Conservation (phyloP, 2,329 filamentous ascomycete genomes). For the Clarireedia homoeocarpa region DNA sequence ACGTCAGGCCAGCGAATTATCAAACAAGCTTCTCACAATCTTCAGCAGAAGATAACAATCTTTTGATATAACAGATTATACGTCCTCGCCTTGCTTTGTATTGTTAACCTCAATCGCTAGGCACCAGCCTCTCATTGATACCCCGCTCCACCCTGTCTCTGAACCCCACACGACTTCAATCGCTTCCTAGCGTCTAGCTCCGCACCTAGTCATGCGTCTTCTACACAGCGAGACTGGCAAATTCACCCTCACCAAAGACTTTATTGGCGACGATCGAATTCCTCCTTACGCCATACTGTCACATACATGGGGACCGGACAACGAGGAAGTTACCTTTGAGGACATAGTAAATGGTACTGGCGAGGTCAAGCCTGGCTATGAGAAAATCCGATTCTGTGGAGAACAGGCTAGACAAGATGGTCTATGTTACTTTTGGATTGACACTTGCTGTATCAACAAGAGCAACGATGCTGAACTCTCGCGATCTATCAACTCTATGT, state of each 20-base stretch:
- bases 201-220: background rate
- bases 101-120: background rate
- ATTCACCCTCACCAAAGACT: conserved; percentile 7
- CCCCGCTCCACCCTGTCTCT: background rate
- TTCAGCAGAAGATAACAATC: background rate
- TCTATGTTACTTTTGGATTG: too few relatives aligned
- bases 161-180: background rate
- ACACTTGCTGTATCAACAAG: too few relatives aligned
- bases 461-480: too few relatives aligned
- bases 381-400: too few relatives aligned
- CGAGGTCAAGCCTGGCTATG: conserved; percentile 11
- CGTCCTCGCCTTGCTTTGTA: background rate
- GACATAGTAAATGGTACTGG: conserved; percentile 8
- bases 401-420: too few relatives aligned
- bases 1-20: background rate
- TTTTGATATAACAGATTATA: background rate
- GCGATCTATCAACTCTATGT: too few relatives aligned
- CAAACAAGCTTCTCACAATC: background rate
- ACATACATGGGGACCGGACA: conserved; percentile 20
- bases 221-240: conserved; percentile 10
- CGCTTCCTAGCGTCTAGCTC: background rate
- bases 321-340: conserved; percentile 15
- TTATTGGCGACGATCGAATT: conserved; percentile 8
- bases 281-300: conserved; percentile 25
- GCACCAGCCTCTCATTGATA: background rate